Base-by-base conservation (phyloP, 768 basidiomycete species). In the Podaxis sp. region DNA sequence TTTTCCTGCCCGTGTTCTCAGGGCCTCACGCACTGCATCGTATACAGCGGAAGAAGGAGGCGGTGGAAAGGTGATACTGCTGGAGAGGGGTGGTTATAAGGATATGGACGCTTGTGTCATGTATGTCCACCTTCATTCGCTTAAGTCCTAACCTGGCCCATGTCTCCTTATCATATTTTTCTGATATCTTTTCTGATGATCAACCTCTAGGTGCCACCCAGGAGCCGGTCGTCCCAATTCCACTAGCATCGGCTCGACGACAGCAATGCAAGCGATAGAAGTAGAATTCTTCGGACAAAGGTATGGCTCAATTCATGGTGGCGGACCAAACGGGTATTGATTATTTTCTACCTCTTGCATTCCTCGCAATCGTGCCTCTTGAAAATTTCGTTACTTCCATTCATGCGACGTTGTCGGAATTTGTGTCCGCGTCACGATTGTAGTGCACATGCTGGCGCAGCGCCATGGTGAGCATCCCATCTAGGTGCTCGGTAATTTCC, bases 71-170 rank as follows among this genome's bases (percentile, higher is more conserved):
- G 77, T 87, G 50, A 80, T 83, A 35, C 75, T 95, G 21, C 76
- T 93, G 10, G 82, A 93, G 62, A 79, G 81, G 14, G 92, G 91
- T 40, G 93, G 80, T 13, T 95, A 95, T 73, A 71, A 82, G 16
- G 88, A 82, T 18, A 93, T 95, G 90, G 86, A 93, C 68, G 82
- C 81, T 16, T 91, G 91, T 68, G 68, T 93, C 65, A 92, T 92
- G 91, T 88, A 66, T 46, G 74, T 55, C 46, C 5, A 4, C 60
- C 65, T 37, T 44, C 38, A 25, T 37, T 38, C 47, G 40, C 35
- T 46, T 27, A 16, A 48, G 40, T 9, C 32, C 32, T 32, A 38
- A 7, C 16, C 18, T 44, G 32, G 60, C 44, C 53, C 36, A 28
- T 9, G 7, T 5, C 5, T 0, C 32, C 32, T 38, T 27, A 40